These are phyloP conservation scores for Tephrocybe rancida DNA, from an alignment of 768 basidiomycete genomes.

Conservation along the genomic window DNA sequence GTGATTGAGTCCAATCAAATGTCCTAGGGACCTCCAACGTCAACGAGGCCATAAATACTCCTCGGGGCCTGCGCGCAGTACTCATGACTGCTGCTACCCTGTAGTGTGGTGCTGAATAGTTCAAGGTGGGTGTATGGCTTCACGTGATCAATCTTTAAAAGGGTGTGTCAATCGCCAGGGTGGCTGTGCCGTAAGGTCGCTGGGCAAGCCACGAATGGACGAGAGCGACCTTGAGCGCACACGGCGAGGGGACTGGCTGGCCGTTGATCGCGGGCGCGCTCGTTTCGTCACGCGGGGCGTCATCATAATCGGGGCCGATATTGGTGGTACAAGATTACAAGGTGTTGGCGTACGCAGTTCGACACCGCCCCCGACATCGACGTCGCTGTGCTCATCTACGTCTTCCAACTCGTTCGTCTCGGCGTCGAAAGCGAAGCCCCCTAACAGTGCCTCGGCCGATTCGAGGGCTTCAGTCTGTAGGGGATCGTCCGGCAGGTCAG, in stretches of 20 bases:
- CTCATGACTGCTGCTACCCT: background rate
- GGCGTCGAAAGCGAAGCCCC: conserved; percentile 7
- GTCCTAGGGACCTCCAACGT: conserved; percentile 12
- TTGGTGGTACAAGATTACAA: conserved; percentile 12
- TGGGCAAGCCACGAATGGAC: conserved; percentile 5
- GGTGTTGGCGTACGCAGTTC: conserved; percentile 10
- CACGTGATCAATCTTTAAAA: conserved; percentile 4
- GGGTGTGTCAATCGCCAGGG: conserved; percentile 12
- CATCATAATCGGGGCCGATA: conserved; percentile 10
- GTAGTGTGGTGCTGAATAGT: background rate
- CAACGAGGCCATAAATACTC: conserved; percentile 20
- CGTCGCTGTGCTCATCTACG: background rate
- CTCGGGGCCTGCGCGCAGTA: conserved; percentile 1
- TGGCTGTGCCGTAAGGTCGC: background rate
- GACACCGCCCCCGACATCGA: background rate
- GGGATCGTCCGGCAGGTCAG: conserved; percentile 17
- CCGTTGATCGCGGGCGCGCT: conserved; percentile 19
- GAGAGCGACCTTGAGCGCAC: conserved; percentile 15
- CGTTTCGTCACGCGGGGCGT: conserved; percentile 20
- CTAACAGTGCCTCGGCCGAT: conserved; percentile 11
- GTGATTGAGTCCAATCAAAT: conserved; percentile 12
- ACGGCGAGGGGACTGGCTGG: conserved; percentile 13
- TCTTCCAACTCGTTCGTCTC: conserved; percentile 6
- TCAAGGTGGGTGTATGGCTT: background rate
- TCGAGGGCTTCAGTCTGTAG: conserved; percentile 14